Base-by-base conservation (phyloP, 2,329 filamentous ascomycete species). In the Emmonsiellopsis sp. region DNA sequence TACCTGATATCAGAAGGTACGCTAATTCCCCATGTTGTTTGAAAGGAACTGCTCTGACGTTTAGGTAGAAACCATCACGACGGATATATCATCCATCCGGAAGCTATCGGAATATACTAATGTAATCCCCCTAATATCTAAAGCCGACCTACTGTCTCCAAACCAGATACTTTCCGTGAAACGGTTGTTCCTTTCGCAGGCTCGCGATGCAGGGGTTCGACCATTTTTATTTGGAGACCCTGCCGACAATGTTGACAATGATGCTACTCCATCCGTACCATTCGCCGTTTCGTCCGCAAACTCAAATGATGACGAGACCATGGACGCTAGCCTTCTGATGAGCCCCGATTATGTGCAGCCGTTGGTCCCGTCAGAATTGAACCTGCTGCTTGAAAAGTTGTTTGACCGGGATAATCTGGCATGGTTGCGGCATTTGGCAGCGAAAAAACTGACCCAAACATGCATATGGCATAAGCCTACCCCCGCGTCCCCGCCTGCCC, bases 321-420 rank as follows among this genome's bases (percentile, higher is more conserved):
- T 97, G 85, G 92, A 97, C 66, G 92, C 91, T 14, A 95, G 89
- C 62, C 76, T 95, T 0, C 78, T 97, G 14, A 97, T 97, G 92
- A 90, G 85, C 53, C 85, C 91, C 1, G 87, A 93, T 62, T 97
- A 96, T 65, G 75, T 93, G 11, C 85, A 88, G 56, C 92, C 92
- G 1, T 76, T 96, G 4, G 71, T 87, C 2, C 71, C 80, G 0
- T 93, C 89, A 7, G 91, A 97, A 54, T 79, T 97, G 2, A 63
- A 69, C 5, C 68, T 73, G 7, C 75, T 97, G 1, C 80, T 95
- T n/a, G 74, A 82, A 7, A 80, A 81, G 14, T 73, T 96, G 0
- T 91, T 97, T 61, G 85, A 89, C 45, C 78, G 80, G 3, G 84
- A 92, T 45, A 90, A 87, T 37, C 80, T 90, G 39, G 79, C 87